Base-by-base conservation (phyloP, 148 eudicot genomes). In the Pharnaceum exiguum region DNA sequence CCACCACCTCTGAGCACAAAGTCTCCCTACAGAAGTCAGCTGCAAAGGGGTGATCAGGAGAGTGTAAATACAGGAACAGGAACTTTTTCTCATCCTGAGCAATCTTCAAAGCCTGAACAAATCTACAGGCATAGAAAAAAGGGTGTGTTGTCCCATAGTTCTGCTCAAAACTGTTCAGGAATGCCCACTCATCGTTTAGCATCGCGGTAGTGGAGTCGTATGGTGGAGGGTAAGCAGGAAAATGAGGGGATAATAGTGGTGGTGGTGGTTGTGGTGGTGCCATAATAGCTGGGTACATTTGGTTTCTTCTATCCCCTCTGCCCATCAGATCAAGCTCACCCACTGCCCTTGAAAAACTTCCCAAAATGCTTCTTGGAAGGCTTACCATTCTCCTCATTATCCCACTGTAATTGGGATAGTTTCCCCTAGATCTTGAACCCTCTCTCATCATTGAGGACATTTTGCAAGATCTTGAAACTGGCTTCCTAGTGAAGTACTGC, bases 51-150 rank as follows among this genome's bases (percentile, higher is more conserved):
- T 87, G 84, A 30, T 85, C 79, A 9, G 82, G 90, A 18, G 87
- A 77, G 66, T 91, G 98, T 7, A 91, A 67, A 70, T 93, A 88
- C 75, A 93, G 1, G 45, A 93, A 88, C 77, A 93, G 4, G 17
- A 85, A 65, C 70, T 88, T 93, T 19, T 69, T 73, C 67, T 88
- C 98, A 15, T 79, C 77, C 46, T 63, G 55, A 56, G 95, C 88
- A 22, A 88, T 81, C 65, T 77, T 83, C 11, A 93, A 78, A 19
- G 82, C 86, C 44, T 85, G 86, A 32, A 26, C 31, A 47, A 88
- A 85, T 51, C 80, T 75, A 31, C 95, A 85, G n/a, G 86, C 86
- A 56, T 88, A 88, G 78, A 93, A 88, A 54, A 85, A 88, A 2
- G 98, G 96, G 52, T 85, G 98, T 5, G 38, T 54, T 9, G 70